Percentiles rank a stretch among this genome's conserved stretches.
phyloP scores from a whole-genome alignment of 2,329 filamentous ascomycete genomes.

The Diaporthe humulicola region DNA sequence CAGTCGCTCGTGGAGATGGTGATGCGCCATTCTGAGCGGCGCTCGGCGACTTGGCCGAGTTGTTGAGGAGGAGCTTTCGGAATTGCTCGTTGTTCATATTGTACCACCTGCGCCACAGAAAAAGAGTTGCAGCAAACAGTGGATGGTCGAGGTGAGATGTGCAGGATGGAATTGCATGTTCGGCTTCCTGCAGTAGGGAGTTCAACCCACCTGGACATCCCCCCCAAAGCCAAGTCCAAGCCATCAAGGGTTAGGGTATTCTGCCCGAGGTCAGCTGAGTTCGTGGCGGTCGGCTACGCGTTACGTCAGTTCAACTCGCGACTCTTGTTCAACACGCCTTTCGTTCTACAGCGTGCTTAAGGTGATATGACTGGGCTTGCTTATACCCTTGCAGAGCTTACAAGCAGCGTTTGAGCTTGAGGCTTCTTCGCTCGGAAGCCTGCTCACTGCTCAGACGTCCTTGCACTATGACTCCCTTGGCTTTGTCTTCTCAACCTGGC shows the following conservation, averaged over 20 bases:
- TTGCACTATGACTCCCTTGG: slow-evolving; percentile 31
- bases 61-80: slow-evolving; percentile 77
- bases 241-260: background rate
- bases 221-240: too few relatives aligned
- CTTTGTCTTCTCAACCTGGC: slow-evolving; percentile 21
- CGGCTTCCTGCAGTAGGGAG: background rate
- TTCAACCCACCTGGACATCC: background rate
- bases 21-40: slow-evolving; percentile 62
- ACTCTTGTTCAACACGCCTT: background rate
- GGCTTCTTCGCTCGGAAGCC: background rate
- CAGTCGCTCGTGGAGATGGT: slow-evolving; percentile 46
- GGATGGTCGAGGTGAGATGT: background rate
- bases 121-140: background rate
- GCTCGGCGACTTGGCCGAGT: slow-evolving; percentile 55
- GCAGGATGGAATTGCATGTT: background rate
- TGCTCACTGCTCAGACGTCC: background rate
- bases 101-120: background rate
- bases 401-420: slow-evolving; percentile 5
- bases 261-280: slow-evolving; percentile 22
- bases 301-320: slow-evolving; percentile 3
- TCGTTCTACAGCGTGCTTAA: slow-evolving; percentile 10
- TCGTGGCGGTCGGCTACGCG: slow-evolving; percentile 25
- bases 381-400: background rate
- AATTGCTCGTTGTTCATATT: slow-evolving; percentile 97
- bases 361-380: slow-evolving; percentile 11